Evolutionary conservation across 2,329 filamentous ascomycete species (phyloP).

Genomic region (Hymenotorrendiella dingleyae): DNA sequence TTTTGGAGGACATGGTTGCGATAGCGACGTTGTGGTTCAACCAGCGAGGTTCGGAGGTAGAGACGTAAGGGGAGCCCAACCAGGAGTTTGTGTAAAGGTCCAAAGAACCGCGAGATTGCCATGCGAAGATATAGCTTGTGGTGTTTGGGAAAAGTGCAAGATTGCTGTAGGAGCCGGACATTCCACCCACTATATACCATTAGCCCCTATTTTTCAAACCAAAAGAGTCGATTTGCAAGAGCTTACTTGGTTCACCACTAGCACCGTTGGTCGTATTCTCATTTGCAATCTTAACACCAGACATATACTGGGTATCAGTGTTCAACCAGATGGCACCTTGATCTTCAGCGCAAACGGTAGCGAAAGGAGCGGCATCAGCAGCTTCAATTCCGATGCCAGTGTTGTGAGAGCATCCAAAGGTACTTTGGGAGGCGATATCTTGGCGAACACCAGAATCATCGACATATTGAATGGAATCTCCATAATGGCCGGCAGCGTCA

Average conservation of each 20-base stretch:
- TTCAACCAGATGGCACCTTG: constrained; percentile 61
- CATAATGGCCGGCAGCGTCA: constrained; percentile 48
- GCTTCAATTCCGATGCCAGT: constrained; percentile 59
- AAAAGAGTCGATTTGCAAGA: too few species aligned
- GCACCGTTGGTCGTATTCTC: constrained; percentile 56
- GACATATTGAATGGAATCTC: constrained; percentile 50
- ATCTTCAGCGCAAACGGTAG: constrained; percentile 54
- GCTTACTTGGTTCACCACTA: constrained; percentile 43
- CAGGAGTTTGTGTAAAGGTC: constrained; percentile 49
- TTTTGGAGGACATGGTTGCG: constrained; percentile 50
- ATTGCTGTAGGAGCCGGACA: constrained; percentile 55
- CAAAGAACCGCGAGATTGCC: constrained; percentile 54
- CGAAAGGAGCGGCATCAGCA: constrained; percentile 51
- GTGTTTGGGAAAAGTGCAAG: constrained; percentile 47
- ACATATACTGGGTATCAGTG: constrained; percentile 52
- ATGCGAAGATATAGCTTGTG: constrained; percentile 53
- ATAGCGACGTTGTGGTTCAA: constrained; percentile 53
- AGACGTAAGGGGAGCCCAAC: constrained; percentile 52
- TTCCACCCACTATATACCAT: constrained; percentile 43
- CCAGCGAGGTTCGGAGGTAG: constrained; percentile 30
- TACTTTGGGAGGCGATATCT: constrained; percentile 44
- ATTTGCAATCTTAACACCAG: constrained; percentile 54
- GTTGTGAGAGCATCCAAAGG: constrained; percentile 60
- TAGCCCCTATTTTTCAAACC: too few species aligned
- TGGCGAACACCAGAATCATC: constrained; percentile 42